These are phyloP conservation scores for Rubia peregrina DNA, from an alignment of 305 asterid species.

Conservation along the genomic window DNA sequence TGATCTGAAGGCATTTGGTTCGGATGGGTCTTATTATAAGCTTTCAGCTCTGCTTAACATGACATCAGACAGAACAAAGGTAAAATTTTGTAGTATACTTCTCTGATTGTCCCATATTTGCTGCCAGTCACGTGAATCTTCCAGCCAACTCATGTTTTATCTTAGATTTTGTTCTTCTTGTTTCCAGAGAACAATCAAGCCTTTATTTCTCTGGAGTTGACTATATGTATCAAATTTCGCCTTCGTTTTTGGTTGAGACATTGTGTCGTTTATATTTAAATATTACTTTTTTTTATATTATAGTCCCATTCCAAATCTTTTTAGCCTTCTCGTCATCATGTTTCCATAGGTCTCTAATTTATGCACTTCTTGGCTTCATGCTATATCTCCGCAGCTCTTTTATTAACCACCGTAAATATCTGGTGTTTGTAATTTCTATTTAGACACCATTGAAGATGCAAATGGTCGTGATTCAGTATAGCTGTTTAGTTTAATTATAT, in stretches of 20 bases:
- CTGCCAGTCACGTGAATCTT: not conserved
- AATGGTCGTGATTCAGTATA: not conserved
- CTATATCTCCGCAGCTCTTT: not conserved
- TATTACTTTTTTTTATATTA: no score
- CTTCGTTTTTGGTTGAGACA: not conserved
- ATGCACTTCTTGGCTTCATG: not conserved
- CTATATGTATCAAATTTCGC: no score
- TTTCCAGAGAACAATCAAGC: not conserved
- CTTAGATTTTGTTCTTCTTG: not conserved
- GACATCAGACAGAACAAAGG: constrained; percentile 99
- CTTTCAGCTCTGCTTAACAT: constrained; percentile 89
- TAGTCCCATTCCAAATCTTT: not conserved
- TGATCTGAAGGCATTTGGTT: constrained; percentile 69
- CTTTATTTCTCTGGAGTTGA: not conserved
- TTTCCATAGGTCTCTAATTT: not conserved
- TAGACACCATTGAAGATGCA: not conserved
- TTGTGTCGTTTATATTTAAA: not conserved
- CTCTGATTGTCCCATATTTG: not conserved
- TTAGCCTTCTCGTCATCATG: not conserved
- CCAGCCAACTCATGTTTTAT: not conserved
- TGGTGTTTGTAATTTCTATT: not conserved
- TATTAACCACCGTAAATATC: not conserved
- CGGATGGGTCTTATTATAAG: constrained; percentile 79
- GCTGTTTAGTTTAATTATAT: not conserved
- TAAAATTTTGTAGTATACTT: constrained; percentile 21